Conservation (phyloP, 1,284 basidiomycete genomes). For the Somion occarium region DNA sequence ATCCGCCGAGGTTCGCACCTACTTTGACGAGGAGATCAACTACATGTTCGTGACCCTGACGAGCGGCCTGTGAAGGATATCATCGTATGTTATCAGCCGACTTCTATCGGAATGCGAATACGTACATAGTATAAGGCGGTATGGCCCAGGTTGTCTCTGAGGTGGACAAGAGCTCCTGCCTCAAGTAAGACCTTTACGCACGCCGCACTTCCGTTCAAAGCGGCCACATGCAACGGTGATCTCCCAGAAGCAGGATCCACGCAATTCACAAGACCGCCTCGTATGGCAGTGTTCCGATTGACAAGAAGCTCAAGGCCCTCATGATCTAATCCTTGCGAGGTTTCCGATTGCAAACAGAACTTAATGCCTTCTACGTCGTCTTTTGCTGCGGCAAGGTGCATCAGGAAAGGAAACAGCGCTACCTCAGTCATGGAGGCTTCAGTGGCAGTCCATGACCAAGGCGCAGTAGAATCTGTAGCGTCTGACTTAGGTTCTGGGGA, state of each 20-base stretch:
- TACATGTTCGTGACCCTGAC: conserved; percentile 55
- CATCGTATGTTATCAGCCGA: conserved; percentile 4
- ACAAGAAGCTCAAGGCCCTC: conserved; percentile 9
- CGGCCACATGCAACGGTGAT: conserved; percentile 79
- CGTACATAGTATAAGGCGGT: conserved; percentile 78
- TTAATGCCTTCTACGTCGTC: conserved; percentile 59
- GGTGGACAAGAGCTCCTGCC: conserved; percentile 84
- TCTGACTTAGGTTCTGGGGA: conserved; percentile 30
- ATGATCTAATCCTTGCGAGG: conserved; percentile 16
- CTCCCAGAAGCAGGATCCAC: conserved; percentile 64
- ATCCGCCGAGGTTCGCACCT: conserved; percentile 70
- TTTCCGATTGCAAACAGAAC: conserved; percentile 46
- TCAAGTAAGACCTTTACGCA: conserved; percentile 62
- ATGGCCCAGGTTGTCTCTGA: conserved; percentile 74
- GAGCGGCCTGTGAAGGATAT: conserved; percentile 49
- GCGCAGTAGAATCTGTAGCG: conserved; percentile 52
- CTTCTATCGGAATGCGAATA: conserved; percentile 5
- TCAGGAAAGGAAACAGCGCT: conserved; percentile 67
- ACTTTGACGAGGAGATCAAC: conserved; percentile 70
- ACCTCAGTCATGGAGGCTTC: conserved; percentile 66
- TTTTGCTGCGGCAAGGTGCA: conserved; percentile 71
- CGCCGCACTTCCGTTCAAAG: conserved; percentile 58
- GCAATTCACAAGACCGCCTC: conserved; percentile 67
- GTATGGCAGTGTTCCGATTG: conserved; percentile 29
- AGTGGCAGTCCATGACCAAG: conserved; percentile 73